Evolutionary conservation across 228 moss, liverwort and hornwort genomes (phyloP), one percentile per base, ranked within the genome.

Genomic region (Sphagnum magellanicum): DNA sequence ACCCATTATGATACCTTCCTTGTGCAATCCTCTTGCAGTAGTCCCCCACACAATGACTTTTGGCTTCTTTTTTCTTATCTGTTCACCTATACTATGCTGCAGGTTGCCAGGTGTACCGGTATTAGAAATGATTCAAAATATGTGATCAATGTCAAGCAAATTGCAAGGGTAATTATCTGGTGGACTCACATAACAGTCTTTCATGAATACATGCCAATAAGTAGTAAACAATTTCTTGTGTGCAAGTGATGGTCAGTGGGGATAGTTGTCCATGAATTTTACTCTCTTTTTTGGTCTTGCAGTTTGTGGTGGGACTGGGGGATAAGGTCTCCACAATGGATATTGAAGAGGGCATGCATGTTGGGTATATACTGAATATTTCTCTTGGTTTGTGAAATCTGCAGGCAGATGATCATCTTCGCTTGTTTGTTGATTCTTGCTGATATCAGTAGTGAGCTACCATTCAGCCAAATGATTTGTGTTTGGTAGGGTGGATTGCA

Each of bases 291-390:
- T 76, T 74, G 67, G 51, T 72, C 8, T 76, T 70, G 74, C 91
- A 93, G 97, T 97, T 97, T 76, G 97, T 97, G 9, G 97, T 97
- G 73, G 97, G 97, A 64, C 79, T 97, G 68, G 93, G 97, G 68
- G 97, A 93, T 53, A 93, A 91, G 72, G 97, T 97, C 11, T 97
- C 97, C 68, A 93, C 97, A 50, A 97, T 93, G 67, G 97, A 97
- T 68, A 97, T 97, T 68, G 97, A 97, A 79, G 93, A 97, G 80
- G 97, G 97, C 57, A 97, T 97, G 97, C 89, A 93, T 71, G 97
- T 97, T 57, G 97, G 97, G 97, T 97, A 81, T 59, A 73, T 71
- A 5, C 53, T 66, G 61, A 10, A 62, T 16, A 16, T 12, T 5
- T 16, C 61, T 7, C 16, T 16, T 15, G 61, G 61, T 10, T 62